Conservation (phyloP, 108 stramenopile species). For the Pseudonitzschia pungens region DNA sequence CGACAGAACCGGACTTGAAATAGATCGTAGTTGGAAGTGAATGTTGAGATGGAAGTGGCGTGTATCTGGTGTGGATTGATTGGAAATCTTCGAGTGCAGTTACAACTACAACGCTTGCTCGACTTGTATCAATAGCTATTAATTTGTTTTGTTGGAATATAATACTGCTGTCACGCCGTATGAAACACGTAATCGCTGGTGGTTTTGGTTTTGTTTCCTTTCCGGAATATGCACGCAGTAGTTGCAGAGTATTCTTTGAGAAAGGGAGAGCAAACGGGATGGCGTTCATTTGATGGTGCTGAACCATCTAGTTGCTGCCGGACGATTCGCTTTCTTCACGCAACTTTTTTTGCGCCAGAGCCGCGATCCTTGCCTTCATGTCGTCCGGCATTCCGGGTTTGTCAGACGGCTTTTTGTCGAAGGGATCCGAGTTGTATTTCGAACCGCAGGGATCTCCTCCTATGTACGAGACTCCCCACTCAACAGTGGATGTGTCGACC, state of each 20-base stretch:
- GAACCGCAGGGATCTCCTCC: constrained; percentile 65
- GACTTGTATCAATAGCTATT: neutral
- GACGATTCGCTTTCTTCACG: neutral
- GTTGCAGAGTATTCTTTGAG: too few relatives aligned
- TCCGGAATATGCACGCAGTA: neutral
- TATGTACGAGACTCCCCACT: constrained; percentile 25
- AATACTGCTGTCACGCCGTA: neutral
- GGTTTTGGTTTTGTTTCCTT: neutral
- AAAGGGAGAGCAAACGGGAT: too few relatives aligned
- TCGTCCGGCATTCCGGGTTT: constrained; percentile 52
- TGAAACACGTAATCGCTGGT: neutral
- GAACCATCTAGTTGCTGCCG: too few relatives aligned
- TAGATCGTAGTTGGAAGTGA: too few relatives aligned
- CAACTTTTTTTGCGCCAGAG: constrained; percentile 38
- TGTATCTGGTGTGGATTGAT: neutral
- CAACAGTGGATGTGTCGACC: neutral
- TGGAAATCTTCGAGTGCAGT: neutral
- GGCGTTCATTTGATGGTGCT: too few relatives aligned
- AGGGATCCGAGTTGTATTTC: constrained; percentile 55
- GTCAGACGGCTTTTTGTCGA: constrained; percentile 32
- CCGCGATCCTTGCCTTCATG: constrained; percentile 57
- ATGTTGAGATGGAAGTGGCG: neutral
- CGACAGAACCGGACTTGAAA: too few relatives aligned
- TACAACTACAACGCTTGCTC: neutral
- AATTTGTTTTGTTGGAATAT: neutral